Evolutionary conservation across 2,329 filamentous ascomycete species (phyloP), one percentile per base, ranked within the genome.

Genomic region (Diplocarpon mali): DNA sequence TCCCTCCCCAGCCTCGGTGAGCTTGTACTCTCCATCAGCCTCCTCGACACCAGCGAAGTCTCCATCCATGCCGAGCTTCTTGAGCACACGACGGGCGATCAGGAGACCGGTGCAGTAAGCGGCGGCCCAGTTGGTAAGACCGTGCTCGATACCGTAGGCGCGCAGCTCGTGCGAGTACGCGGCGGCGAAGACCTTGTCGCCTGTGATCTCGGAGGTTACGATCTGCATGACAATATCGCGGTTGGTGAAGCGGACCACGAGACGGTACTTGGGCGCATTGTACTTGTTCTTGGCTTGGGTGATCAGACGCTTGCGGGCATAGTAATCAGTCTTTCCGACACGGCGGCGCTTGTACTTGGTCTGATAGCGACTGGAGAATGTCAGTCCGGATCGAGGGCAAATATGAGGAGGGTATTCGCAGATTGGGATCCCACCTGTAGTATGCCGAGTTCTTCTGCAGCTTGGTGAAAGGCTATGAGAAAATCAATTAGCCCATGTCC

Each of bases 231-330:
- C 85, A 76, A 96, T 94, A 79, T 98, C 90, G 72, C 88, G 87
- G 84, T 96, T 94, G 78, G 87, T 93, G 84, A 94, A 95, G 70
- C 92, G 92, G 68, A 98, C 87, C 60, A 98, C 92, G 66, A 98
- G 84, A 67, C 92, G 86, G 84, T 98, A 96, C 82, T 98, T 98
- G 73, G 92, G 92, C 56, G 92, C 85, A 75, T 94, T 94, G 85
- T 96, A 98, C 85, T 98, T 98, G 87, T 98, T 98, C 87, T 96
- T 98, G 75, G 92, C 92, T 80, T 98, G 92, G 76, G 87, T 89
- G 78, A 96, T 92, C 71, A 98, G 80, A 67, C 92, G 85, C 86
- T 96, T 96, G 71, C 92, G 90, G 68, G 92, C 92, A 72, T 95
- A 96, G 87, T 98, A 98, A 71, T 98, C 92, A 76, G 92, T 98